phyloP scores from a whole-genome alignment of 306 rosid species.

The Macrotyloma uniflorum region DNA sequence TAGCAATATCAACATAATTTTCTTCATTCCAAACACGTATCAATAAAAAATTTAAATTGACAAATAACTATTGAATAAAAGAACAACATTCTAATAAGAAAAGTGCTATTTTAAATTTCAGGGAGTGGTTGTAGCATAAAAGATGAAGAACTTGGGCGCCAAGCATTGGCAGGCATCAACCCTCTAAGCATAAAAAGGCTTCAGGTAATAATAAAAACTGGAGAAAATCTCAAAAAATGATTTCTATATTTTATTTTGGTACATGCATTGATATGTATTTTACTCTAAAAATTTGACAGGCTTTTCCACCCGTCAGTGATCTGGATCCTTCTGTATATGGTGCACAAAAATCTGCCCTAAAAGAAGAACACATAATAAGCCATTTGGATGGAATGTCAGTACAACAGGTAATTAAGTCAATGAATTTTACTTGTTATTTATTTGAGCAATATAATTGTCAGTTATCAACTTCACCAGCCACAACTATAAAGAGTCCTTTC shows the following conservation, averaged over 20 bases:
- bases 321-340: slow-evolving; percentile 46
- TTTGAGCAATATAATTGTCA: background rate
- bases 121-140: slow-evolving; percentile 28
- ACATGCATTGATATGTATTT: background rate
- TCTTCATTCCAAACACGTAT: background rate
- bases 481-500: background rate
- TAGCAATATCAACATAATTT: background rate
- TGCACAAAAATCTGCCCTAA: slow-evolving; percentile 46
- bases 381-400: slow-evolving; percentile 48
- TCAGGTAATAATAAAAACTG: slow-evolving; percentile 16
- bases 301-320: slow-evolving; percentile 49
- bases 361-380: slow-evolving; percentile 44
- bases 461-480: background rate
- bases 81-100: no score
- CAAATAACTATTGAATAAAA: background rate
- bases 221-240: background rate
- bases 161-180: slow-evolving; percentile 46
- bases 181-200: slow-evolving; percentile 49
- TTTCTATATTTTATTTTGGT: background rate
- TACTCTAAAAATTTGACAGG: slow-evolving; percentile 9
- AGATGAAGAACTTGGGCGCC: slow-evolving; percentile 55
- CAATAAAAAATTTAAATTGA: background rate
- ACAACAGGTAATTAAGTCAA: slow-evolving; percentile 42
- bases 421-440: background rate
- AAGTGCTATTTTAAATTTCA: background rate